A percentile compares a stretch with the other conserved stretches of the same genome.
phyloP scores from a whole-genome alignment of 2,329 filamentous ascomycete species.

The Aspergillus cejpii region DNA sequence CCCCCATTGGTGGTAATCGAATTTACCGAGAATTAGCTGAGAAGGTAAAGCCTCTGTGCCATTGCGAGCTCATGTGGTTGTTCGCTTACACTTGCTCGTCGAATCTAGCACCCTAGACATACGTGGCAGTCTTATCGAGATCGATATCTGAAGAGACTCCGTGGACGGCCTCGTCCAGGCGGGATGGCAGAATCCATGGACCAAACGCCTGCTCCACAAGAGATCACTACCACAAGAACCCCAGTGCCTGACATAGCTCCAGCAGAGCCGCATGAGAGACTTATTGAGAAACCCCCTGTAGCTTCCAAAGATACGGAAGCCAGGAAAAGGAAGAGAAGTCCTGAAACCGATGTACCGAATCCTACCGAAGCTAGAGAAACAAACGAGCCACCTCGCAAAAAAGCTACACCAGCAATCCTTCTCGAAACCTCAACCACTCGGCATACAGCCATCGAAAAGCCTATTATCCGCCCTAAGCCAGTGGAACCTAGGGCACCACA shows the following conservation, averaged over 20 bases:
- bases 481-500: neutral
- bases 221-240: conserved; percentile 4
- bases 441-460: neutral
- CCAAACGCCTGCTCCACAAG: neutral
- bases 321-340: conserved; percentile 22
- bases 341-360: conserved; percentile 1
- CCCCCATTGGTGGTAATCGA: conserved; percentile 35
- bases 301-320: conserved; percentile 1
- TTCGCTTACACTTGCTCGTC: conserved; percentile 5
- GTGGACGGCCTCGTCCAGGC: conserved; percentile 33
- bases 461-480: neutral
- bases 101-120: conserved; percentile 38
- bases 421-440: conserved; percentile 1
- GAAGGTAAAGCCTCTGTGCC: conserved; percentile 24
- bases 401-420: conserved; percentile 3
- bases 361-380: neutral
- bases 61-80: neutral
- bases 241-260: conserved; percentile 2
- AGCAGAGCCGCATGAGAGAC: conserved; percentile 6
- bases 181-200: conserved; percentile 11
- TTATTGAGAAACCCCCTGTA: neutral
- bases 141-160: conserved; percentile 41
- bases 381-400: conserved; percentile 8
- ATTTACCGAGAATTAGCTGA: conserved; percentile 42
- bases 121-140: conserved; percentile 46